These are phyloP conservation scores for Mucor circinelloides DNA, from an alignment of 371 early-diverging fungal genomes.

Conservation along the genomic window DNA sequence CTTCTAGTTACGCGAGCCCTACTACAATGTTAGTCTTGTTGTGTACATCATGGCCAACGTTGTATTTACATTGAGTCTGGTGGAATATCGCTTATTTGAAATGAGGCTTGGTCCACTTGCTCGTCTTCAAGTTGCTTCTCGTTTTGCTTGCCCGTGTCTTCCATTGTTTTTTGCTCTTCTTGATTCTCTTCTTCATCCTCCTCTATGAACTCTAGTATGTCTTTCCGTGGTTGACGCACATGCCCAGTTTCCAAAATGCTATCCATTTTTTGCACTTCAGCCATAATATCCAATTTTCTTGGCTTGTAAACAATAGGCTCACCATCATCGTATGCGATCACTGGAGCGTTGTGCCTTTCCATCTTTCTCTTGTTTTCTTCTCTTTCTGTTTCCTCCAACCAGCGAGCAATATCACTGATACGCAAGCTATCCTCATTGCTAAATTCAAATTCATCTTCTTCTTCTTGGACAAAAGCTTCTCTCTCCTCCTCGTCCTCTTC, in stretches of 20 bases:
- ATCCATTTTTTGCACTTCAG: constrained; percentile 15
- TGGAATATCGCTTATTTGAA: constrained; percentile 31
- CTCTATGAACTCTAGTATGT: background rate
- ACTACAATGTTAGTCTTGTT: background rate
- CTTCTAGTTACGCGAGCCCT: constrained; percentile 2
- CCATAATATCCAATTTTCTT: constrained; percentile 28
- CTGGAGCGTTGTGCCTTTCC: background rate
- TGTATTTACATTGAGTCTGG: constrained; percentile 16
- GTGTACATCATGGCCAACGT: background rate
- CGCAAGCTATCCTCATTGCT: constrained; percentile 16
- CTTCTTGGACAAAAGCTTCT: background rate
- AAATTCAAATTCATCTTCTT: constrained; percentile 5
- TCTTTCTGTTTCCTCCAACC: constrained; percentile 16
- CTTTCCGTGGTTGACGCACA: background rate
- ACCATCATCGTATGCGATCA: constrained; percentile 6
- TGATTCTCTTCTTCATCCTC: background rate
- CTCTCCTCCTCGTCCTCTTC: background rate
- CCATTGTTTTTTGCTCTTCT: too few relatives aligned
- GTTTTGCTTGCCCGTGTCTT: too few relatives aligned
- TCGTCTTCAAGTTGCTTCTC: background rate
- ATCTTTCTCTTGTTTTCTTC: background rate
- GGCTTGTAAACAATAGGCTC: constrained; percentile 4
- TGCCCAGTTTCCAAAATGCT: background rate
- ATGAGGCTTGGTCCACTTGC: constrained; percentile 1
- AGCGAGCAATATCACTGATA: constrained; percentile 22